A percentile compares a stretch with the other conserved stretches of the same genome.
Evolutionary conservation across 208 protist genomes (phyloP).

Genomic region (Herpetomonas samuelpessoai): DNA sequence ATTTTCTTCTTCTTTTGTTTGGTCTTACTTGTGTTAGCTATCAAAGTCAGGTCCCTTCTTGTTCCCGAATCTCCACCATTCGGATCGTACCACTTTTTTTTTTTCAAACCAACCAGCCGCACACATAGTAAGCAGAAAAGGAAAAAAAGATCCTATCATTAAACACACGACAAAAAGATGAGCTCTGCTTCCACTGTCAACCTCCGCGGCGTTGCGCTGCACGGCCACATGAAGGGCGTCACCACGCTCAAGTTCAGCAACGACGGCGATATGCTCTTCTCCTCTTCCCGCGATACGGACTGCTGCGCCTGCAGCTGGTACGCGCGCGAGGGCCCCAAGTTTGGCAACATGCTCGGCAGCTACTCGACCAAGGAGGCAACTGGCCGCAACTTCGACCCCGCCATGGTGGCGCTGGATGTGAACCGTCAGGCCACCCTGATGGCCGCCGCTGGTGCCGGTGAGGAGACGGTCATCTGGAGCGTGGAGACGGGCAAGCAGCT

Average conservation of each 20-base stretch:
- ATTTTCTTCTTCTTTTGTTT: too few species aligned
- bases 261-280: constrained; percentile 98
- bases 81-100: too few species aligned
- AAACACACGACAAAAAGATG: background rate
- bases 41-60: too few species aligned
- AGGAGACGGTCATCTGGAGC: constrained; percentile 84
- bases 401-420: constrained; percentile 94
- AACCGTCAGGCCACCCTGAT: constrained; percentile 86
- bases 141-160: background rate
- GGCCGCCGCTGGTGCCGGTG: constrained; percentile 73
- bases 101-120: too few species aligned
- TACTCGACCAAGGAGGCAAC: constrained; percentile 87
- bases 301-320: constrained; percentile 92
- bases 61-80: too few species aligned
- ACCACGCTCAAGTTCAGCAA: constrained; percentile 96
- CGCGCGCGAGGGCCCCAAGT: constrained; percentile 47
- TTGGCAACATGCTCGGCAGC: constrained; percentile 95
- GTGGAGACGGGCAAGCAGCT: constrained; percentile 92
- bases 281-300: constrained; percentile 91
- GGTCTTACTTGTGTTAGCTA: too few species aligned
- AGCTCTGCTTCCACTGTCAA: constrained; percentile 26
- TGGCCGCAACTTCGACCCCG: constrained; percentile 54
- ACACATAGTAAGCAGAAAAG: too few species aligned
- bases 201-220: constrained; percentile 67
- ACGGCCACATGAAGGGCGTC: constrained; percentile 90